Percentiles rank a stretch among this genome's conserved stretches.
These are phyloP conservation scores for Tetrahymena malaccensis DNA, from an alignment of 73 alveolate genomes.

Conservation along the genomic window DNA sequence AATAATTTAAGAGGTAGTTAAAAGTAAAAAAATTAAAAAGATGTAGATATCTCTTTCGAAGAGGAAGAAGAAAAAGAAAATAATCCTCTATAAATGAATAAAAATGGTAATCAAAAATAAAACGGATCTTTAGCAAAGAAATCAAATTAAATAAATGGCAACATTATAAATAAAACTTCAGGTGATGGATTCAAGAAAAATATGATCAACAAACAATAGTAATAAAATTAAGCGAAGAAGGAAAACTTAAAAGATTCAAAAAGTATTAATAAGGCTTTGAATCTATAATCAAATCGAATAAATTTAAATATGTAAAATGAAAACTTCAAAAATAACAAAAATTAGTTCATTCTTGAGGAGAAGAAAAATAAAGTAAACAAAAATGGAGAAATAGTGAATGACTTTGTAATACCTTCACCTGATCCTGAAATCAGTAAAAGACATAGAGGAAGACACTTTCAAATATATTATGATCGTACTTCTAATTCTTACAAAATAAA, in stretches of 20 bases:
- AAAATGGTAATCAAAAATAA: not conserved
- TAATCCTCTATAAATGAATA: not conserved
- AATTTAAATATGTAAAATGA: not conserved
- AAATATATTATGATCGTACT: conserved; percentile 28
- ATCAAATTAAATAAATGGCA: not conserved
- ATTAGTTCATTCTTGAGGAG: not conserved
- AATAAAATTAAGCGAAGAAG: not conserved
- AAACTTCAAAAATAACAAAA: not conserved
- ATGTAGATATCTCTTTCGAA: not conserved
- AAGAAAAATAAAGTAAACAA: not conserved
- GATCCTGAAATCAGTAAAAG: conserved; percentile 11
- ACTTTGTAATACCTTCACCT: conserved; percentile 47
- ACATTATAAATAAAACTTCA: not conserved
- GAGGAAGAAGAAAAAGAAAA: not conserved
- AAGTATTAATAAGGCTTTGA: not conserved
- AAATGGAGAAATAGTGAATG: conserved; percentile 25
- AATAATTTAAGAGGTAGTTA: not conserved
- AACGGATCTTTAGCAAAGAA: not conserved
- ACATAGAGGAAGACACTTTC: conserved; percentile 38
- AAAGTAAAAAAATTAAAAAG: not conserved
- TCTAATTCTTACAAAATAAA: conserved; percentile 13
- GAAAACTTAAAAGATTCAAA: not conserved
- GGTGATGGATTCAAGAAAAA: not conserved
- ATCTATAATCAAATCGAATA: not conserved
- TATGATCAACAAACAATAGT: not conserved